Evolutionary conservation across 2,329 filamentous ascomycete species (phyloP), one percentile per base, ranked within the genome.

Genomic region (Alternaria panax): DNA sequence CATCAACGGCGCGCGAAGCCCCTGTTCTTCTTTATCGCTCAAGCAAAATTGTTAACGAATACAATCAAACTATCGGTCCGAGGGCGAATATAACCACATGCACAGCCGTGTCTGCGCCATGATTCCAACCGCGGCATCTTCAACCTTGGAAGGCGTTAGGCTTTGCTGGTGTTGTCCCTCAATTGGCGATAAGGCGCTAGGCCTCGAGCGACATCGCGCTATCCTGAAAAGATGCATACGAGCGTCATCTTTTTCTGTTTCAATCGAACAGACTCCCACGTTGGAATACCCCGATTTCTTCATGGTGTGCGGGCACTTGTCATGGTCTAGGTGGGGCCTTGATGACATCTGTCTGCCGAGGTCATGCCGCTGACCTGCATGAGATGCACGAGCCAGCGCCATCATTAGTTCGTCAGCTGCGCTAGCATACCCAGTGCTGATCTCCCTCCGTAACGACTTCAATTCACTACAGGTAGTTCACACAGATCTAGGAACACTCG

Each of bases 361-460:
- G 47, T 51, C 43, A 59, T 50, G 51, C 56, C 54, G 51, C 61
- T 63, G 60, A 62, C 64, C 57, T 62, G 61, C 60, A 62, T 60
- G 47, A 40, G 3, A 34, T 32, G 52, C 57, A 54, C 58, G 50
- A 55, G 51, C 56, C 50, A 55, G 42, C 41, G 52, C 52, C 42
- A 63, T 57, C 28, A 56, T 57, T 50, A 60, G 54, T 58, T 57
- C 28, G 56, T 57, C 42, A 60, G 54, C 60, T 56, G 46, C 52
- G 46, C 52, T 59, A 59, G 36, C 41, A 45, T 54, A 32, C 57
- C 57, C 46, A 50, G 57, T 51, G 57, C 47, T 45, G 57, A 57
- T 57, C 57, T 34, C 34, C 53, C 24, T 57, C 42, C 53, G 28
- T 47, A 36, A 43, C 53, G 28, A 60, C 47, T 45, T 40, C 41